phyloP scores from a whole-genome alignment of 345 rosid genomes.

The Firmiana major region DNA sequence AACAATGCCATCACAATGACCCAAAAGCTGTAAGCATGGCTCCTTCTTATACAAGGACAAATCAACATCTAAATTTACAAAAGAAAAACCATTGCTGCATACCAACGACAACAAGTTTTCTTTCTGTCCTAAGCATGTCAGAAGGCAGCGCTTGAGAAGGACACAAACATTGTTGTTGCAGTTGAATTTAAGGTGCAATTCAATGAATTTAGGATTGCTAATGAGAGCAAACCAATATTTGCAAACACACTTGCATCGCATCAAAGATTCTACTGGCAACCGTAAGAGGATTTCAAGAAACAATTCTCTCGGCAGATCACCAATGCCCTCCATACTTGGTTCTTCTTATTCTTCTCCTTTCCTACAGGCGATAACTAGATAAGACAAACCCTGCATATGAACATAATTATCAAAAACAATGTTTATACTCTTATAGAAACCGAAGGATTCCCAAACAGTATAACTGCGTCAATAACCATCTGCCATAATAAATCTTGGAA shows the following conservation, averaged over 20 bases:
- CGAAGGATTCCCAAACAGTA: not conserved
- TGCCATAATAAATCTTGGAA: no score
- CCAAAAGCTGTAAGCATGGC: slow-evolving; percentile 10
- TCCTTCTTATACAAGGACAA: slow-evolving; percentile 16
- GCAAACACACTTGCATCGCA: slow-evolving; percentile 12
- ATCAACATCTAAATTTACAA: slow-evolving; percentile 9
- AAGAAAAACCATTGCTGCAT: slow-evolving; percentile 10
- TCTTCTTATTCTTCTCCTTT: not conserved
- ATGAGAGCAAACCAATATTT: slow-evolving; percentile 2
- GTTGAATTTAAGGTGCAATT: slow-evolving; percentile 9
- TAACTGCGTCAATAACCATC: no score
- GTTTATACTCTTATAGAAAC: no score
- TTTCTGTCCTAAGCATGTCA: slow-evolving; percentile 8
- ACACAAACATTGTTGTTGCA: slow-evolving; percentile 18
- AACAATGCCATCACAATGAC: slow-evolving; percentile 15
- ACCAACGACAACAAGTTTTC: slow-evolving; percentile 10
- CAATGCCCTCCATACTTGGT: slow-evolving; percentile 4
- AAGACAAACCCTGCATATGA: not conserved
- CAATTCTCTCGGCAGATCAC: slow-evolving; percentile 1
- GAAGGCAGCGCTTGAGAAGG: slow-evolving; percentile 18
- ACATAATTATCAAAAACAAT: not conserved
- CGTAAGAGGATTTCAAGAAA: slow-evolving; percentile 6
- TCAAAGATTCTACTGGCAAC: slow-evolving; percentile 9
- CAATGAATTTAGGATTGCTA: slow-evolving; percentile 1
- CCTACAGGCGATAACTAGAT: not conserved